phyloP scores from a whole-genome alignment of 768 basidiomycete genomes.

The Mycena belliarum region DNA sequence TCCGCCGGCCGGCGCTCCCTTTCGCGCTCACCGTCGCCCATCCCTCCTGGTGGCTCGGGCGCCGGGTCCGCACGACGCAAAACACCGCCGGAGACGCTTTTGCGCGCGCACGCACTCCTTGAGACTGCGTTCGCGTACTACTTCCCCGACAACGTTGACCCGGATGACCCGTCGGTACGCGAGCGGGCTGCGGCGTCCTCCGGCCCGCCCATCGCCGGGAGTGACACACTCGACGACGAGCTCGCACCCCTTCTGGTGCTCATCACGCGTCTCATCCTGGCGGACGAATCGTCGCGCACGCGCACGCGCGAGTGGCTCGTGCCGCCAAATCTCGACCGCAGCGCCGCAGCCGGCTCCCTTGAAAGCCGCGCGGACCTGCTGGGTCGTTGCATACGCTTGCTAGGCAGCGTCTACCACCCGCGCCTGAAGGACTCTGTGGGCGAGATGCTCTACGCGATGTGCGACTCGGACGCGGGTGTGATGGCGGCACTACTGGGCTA shows the following conservation, averaged over 20 bases:
- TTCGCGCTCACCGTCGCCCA: constrained; percentile 50
- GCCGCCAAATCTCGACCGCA: constrained; percentile 80
- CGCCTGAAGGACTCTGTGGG: constrained; percentile 77
- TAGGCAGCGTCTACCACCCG: constrained; percentile 72
- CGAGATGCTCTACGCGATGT: constrained; percentile 84
- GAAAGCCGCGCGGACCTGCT: constrained; percentile 74
- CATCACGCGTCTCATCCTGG: constrained; percentile 67
- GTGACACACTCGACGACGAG: constrained; percentile 67
- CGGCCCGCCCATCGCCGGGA: too few relatives aligned
- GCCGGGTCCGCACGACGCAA: too few relatives aligned
- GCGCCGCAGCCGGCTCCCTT: constrained; percentile 50
- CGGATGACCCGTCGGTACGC: constrained; percentile 65
- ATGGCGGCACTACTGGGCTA: constrained; percentile 87
- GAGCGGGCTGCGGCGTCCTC: constrained; percentile 47
- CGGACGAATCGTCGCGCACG: constrained; percentile 56
- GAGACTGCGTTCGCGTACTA: constrained; percentile 61
- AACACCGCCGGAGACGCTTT: constrained; percentile 56
- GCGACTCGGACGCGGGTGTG: constrained; percentile 76
- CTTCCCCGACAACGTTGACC: constrained; percentile 63
- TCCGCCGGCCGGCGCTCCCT: constrained; percentile 52
- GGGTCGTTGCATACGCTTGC: constrained; percentile 77
- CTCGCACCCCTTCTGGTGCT: constrained; percentile 78
- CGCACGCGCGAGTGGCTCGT: constrained; percentile 69
- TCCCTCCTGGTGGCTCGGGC: constrained; percentile 18
- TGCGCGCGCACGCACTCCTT: constrained; percentile 68